Evolutionary conservation across 2,329 filamentous ascomycete species (phyloP), one percentile per base, ranked within the genome.

Genomic region (Lasiodiplodia sp.): DNA sequence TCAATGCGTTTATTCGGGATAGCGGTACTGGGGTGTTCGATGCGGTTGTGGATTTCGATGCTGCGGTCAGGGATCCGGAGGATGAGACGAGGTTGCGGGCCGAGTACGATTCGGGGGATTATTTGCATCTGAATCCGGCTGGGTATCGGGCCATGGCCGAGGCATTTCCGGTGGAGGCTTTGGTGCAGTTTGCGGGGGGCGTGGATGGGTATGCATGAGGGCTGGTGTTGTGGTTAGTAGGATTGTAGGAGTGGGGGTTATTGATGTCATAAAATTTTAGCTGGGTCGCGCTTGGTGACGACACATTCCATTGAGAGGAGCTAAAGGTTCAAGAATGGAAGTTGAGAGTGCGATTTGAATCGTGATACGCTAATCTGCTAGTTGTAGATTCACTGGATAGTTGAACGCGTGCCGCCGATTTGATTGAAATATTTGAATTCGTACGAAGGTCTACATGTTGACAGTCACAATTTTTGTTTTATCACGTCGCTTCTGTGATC

Each of bases 141-240:
- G 89, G 88, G 0, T 92, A 89, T 75, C 83, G 87, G 75, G 82
- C 82, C 1, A 79, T 92, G 73, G 89, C 88, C 1, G 82, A 87
- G 68, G 76, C 77, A 64, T 89, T 91, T 70, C 87, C 87, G 0
- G 71, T 91, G 55, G 79, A 82, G 6, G 74, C 90, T 3, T 88
- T 91, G n/a, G 21, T 38, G 73, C 75, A 78, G 49, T 53, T 28
- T 21, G 51, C 10, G 14, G 49, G 37, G 5, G 52, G 63, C 6
- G 63, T 44, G 14, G 63, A 47, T 28, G 63, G 51, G 16, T 66
- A 52, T 37, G 63, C 23, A 21, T 66, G 23, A 66, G 37, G 34
- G 34, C 31, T 56, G 25, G n/a, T 37, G 31, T 56, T 18, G 18
- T 3, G 18, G 18, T 21, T 47, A 47, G 31, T 7, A 34, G 31